A percentile compares a stretch with the other conserved stretches of the same genome.
phyloP scores from a whole-genome alignment of 2,329 filamentous ascomycete species.

The Kalmusia sp. region DNA sequence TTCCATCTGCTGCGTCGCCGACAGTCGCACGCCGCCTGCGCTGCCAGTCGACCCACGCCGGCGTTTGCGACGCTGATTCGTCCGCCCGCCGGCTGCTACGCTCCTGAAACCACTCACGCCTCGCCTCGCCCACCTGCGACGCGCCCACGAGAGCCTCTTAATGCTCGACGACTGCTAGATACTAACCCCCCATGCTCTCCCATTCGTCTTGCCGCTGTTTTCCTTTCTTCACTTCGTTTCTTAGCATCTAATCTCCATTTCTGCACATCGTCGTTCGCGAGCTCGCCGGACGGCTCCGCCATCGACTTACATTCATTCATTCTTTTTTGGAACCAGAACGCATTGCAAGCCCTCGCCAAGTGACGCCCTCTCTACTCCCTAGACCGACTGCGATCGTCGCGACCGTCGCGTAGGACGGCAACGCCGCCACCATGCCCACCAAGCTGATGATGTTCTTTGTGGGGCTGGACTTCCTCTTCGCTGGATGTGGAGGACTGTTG shows the following conservation, averaged over 20 bases:
- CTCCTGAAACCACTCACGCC: slow-evolving; percentile 43
- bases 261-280: slow-evolving; percentile 40
- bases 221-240: slow-evolving; percentile 36
- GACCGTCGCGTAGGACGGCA: slow-evolving; percentile 18
- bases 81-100: slow-evolving; percentile 34
- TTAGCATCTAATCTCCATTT: slow-evolving; percentile 37
- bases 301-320: slow-evolving; percentile 41
- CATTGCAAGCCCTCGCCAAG: neutral
- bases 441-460: slow-evolving; percentile 62
- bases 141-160: slow-evolving; percentile 40
- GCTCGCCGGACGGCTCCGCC: slow-evolving; percentile 48
- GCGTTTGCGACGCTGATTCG: slow-evolving; percentile 36
- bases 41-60: slow-evolving; percentile 25
- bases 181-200: slow-evolving; percentile 33
- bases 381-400: slow-evolving; percentile 6
- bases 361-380: neutral
- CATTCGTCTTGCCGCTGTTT: slow-evolving; percentile 28
- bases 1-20: slow-evolving; percentile 3
- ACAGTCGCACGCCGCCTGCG: slow-evolving; percentile 23
- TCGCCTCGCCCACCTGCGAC: slow-evolving; percentile 41
- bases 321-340: no score
- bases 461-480: slow-evolving; percentile 59
- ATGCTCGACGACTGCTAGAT: slow-evolving; percentile 37
- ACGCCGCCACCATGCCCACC: slow-evolving; percentile 54
- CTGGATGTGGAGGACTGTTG: slow-evolving; percentile 59